A percentile compares a stretch with the other conserved stretches of the same genome.
Evolutionary conservation across 192 early-diverging fungal genomes (phyloP).

Genomic region (Polychytrium aggregatum): DNA sequence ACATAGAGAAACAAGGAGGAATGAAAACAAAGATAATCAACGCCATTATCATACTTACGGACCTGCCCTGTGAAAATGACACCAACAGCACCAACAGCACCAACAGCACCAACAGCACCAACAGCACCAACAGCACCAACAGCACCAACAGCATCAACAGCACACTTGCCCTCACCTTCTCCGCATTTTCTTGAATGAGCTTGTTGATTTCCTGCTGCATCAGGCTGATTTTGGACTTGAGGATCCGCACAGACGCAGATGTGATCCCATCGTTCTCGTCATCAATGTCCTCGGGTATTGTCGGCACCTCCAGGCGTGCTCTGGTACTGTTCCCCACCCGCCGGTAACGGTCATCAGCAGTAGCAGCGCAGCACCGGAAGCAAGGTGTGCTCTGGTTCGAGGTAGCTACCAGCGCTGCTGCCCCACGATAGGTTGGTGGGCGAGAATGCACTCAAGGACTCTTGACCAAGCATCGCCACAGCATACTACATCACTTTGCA

Average conservation of each 20-base stretch:
- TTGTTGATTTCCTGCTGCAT: constrained; percentile 38
- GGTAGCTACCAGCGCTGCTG: too few species aligned
- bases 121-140: too few species aligned
- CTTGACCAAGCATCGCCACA: too few species aligned
- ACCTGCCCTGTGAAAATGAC: not conserved
- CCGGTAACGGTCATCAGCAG: too few species aligned
- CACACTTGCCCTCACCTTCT: constrained; percentile 6
- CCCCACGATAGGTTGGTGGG: too few species aligned
- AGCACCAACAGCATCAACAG: not conserved
- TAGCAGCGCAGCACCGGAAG: too few species aligned
- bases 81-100: not conserved
- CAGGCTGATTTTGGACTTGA: constrained; percentile 39
- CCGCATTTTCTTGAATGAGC: constrained; percentile 14
- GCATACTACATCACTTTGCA: too few species aligned
- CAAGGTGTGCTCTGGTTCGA: too few species aligned
- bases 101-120: not conserved
- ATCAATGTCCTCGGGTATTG: not conserved
- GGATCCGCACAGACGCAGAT: constrained; percentile 5
- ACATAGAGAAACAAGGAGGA: too few species aligned
- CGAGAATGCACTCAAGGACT: too few species aligned
- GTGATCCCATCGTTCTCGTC: not conserved
- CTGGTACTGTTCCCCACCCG: too few species aligned
- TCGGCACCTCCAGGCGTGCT: too few species aligned
- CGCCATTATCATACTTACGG: constrained; percentile 8
- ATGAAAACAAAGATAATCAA: constrained; percentile 29